phyloP scores from a whole-genome alignment of 768 basidiomycete species.

The Paxillus ammoniavirescens region DNA sequence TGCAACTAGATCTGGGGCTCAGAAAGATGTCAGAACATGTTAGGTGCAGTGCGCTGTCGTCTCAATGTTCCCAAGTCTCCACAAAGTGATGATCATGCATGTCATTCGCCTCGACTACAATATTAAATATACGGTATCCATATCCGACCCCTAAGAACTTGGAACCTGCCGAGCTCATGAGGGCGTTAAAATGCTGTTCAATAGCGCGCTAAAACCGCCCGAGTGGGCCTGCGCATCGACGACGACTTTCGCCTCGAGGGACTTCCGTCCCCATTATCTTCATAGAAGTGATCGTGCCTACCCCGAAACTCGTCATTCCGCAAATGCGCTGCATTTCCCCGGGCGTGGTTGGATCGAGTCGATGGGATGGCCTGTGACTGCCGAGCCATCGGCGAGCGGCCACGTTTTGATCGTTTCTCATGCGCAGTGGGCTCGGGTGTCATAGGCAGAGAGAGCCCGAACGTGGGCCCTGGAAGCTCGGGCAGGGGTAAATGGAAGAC shows the following conservation, averaged over 20 bases:
- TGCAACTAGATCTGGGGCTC: too few relatives aligned
- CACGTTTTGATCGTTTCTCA: background rate
- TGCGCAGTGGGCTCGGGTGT: background rate
- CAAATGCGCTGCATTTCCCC: background rate
- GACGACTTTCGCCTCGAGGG: background rate
- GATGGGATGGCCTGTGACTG: background rate
- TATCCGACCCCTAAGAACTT: background rate
- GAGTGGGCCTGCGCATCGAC: background rate
- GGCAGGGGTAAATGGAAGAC: conserved; percentile 7
- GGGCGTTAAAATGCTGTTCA: background rate
- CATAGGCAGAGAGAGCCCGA: background rate
- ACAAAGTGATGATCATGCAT: background rate
- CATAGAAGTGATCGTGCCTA: background rate
- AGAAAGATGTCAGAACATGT: too few relatives aligned
- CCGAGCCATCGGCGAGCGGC: background rate
- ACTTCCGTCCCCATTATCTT: background rate
- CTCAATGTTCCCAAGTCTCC: too few relatives aligned
- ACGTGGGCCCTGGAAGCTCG: background rate
- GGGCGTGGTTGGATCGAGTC: conserved; percentile 2
- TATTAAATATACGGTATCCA: background rate
- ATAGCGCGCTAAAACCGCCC: background rate
- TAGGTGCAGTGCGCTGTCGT: too few relatives aligned
- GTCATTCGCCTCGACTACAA: background rate
- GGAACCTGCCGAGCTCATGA: too few relatives aligned
- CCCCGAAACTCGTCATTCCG: background rate